Evolutionary conservation across 192 early-diverging fungal genomes (phyloP), one percentile per base, ranked within the genome.

Genomic region (Rhizoclosmatium sp.): DNA sequence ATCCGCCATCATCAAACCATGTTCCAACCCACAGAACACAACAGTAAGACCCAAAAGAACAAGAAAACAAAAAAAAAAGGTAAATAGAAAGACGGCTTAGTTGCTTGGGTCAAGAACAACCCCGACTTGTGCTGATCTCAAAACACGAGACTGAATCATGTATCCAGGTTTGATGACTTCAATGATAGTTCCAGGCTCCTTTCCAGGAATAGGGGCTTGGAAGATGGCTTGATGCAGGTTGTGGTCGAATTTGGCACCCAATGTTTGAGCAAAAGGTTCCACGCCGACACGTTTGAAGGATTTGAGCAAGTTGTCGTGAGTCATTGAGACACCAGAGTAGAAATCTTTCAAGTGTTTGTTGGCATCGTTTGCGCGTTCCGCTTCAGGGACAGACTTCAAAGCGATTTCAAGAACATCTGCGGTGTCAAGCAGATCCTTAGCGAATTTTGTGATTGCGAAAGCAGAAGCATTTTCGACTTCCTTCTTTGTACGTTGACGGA

Each of bases 381-480:
- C 82, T 64, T 91, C 82, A 47, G 97, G 96, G 1, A 99, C 96
- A 46, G 95, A 88, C 69, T 94, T 90, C 45, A 99, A 85, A 3
- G 98, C 97, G 80, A 99, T 87, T 69, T 85, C 86, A 59, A 99
- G 88, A 46, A 98, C 92, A 82, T 99, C 98, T 19, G 93, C 95
- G 1, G 94, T 94, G 46, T 94, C 92, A 5, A 99, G 83, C 45
- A 99, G 85, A 79, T 99, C 97, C 85, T 96, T 98, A 80, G 97
- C 97, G 81, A 99, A 99, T 88, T 97, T 97, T 85, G 95, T 95
- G 79, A 99, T 96, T 1, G 98, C 94, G 86, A 92, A 99, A 7
- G 91, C 85, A 59, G 93, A 90, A 64, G 92, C 90, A 47, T 90
- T 88, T 31, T 93, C 91, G 12, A 97, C 86, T 82, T 99, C 98